Percentiles rank a stretch among this genome's conserved stretches.
These are phyloP conservation scores for Dictyostelium citrinum DNA, from an alignment of 78 protist species.

Conservation along the genomic window DNA sequence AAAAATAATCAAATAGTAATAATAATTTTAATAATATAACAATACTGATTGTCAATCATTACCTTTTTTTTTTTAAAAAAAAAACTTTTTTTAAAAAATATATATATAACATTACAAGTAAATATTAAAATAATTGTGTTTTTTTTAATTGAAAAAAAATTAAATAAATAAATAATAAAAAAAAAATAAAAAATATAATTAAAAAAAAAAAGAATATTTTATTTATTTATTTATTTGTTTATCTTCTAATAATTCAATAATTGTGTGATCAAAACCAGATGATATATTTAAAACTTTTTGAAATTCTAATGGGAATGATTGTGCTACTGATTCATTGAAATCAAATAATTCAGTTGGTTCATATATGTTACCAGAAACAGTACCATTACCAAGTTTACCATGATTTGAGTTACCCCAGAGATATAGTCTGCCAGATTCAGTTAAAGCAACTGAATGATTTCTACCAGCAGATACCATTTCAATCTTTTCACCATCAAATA, in stretches of 20 bases:
- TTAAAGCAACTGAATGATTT: slow-evolving; percentile 16
- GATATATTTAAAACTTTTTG: slow-evolving; percentile 10
- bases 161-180: not conserved
- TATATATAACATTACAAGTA: not conserved
- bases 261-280: slow-evolving; percentile 38
- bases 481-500: not conserved
- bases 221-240: not conserved
- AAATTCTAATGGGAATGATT: not conserved
- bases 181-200: not conserved
- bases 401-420: slow-evolving; percentile 8
- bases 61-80: not conserved
- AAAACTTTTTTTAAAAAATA: not conserved
- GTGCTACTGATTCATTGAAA: not conserved
- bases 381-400: slow-evolving; percentile 55
- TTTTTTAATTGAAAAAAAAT: not conserved
- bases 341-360: not conserved
- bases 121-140: not conserved
- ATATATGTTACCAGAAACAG: not conserved
- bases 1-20: not conserved
- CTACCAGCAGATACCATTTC: slow-evolving; percentile 36
- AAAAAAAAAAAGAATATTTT: not conserved
- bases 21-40: not conserved
- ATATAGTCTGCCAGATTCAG: not conserved
- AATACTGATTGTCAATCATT: not conserved
- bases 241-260: not conserved